Conservation (phyloP, 1,284 basidiomycete genomes). For the Fomitopsis schrenkii region DNA sequence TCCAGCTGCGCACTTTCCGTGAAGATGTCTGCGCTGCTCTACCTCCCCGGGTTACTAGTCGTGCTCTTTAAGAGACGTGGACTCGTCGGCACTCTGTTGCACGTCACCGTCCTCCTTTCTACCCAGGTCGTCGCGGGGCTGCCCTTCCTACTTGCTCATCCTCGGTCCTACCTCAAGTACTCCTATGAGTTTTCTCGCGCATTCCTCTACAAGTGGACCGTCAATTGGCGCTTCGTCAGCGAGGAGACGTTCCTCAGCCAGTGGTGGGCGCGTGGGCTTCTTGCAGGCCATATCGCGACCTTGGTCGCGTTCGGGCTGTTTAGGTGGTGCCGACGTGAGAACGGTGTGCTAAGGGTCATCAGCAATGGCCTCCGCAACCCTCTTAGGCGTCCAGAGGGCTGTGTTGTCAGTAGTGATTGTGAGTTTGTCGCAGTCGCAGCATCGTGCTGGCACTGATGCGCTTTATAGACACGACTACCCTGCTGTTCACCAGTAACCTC, state of each 20-base stretch:
- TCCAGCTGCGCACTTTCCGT: constrained; percentile 80
- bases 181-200: constrained; percentile 89
- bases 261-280: constrained; percentile 58
- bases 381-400: constrained; percentile 38
- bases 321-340: constrained; percentile 68
- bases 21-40: constrained; percentile 97
- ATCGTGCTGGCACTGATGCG: constrained; percentile 9
- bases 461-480: constrained; percentile 67
- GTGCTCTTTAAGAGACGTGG: constrained; percentile 77
- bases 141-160: constrained; percentile 68
- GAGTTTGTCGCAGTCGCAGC: constrained; percentile 19
- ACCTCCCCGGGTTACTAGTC: constrained; percentile 84
- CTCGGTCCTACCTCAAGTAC: constrained; percentile 62
- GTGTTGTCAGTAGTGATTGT: constrained; percentile 58
- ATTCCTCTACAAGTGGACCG: constrained; percentile 97
- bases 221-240: constrained; percentile 91
- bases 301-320: constrained; percentile 69
- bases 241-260: constrained; percentile 73
- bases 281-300: constrained; percentile 61
- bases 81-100: constrained; percentile 48
- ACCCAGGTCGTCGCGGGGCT: constrained; percentile 65
- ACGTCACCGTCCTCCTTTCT: constrained; percentile 48
- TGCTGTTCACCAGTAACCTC: constrained; percentile 89
- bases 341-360: constrained; percentile 58
- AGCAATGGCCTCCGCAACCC: constrained; percentile 53